Percentiles rank a stretch among this genome's conserved stretches.
Conservation (phyloP, 495 filamentous ascomycete genomes). For the Penicillium pancosmium region DNA sequence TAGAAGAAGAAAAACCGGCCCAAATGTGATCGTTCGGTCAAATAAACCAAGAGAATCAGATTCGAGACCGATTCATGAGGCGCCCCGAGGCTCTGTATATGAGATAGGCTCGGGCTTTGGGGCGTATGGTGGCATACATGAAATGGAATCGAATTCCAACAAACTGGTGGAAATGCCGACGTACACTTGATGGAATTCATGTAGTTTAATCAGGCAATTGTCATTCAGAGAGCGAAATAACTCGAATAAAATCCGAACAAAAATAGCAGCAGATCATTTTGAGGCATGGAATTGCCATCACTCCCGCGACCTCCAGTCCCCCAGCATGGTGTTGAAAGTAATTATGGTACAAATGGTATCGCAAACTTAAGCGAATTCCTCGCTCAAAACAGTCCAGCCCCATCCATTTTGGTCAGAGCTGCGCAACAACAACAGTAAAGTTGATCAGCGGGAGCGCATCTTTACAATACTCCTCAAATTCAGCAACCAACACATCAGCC, state of each 20-base stretch:
- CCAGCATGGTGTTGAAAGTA: too few relatives aligned
- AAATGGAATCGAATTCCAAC: neutral
- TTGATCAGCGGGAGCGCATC: conserved; percentile 22
- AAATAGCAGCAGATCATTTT: too few relatives aligned
- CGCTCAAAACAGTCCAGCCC: too few relatives aligned
- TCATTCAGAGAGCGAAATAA: too few relatives aligned
- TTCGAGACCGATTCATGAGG: neutral
- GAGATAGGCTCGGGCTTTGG: neutral
- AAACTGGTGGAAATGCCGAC: neutral
- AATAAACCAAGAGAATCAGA: neutral
- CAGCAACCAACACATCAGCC: conserved; percentile 24
- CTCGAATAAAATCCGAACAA: too few relatives aligned
- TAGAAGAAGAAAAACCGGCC: neutral
- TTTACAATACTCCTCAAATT: conserved; percentile 19
- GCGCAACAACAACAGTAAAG: neutral
- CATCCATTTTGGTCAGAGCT: neutral
- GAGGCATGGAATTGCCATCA: too few relatives aligned
- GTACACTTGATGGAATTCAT: neutral
- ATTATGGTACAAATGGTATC: too few relatives aligned
- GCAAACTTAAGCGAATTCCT: too few relatives aligned
- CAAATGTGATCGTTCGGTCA: neutral
- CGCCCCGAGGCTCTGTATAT: neutral
- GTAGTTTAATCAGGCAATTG: too few relatives aligned
- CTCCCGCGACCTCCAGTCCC: too few relatives aligned
- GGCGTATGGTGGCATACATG: neutral